These are phyloP conservation scores for Boletus subparvulus DNA, from an alignment of 768 basidiomycete species.

Conservation along the genomic window DNA sequence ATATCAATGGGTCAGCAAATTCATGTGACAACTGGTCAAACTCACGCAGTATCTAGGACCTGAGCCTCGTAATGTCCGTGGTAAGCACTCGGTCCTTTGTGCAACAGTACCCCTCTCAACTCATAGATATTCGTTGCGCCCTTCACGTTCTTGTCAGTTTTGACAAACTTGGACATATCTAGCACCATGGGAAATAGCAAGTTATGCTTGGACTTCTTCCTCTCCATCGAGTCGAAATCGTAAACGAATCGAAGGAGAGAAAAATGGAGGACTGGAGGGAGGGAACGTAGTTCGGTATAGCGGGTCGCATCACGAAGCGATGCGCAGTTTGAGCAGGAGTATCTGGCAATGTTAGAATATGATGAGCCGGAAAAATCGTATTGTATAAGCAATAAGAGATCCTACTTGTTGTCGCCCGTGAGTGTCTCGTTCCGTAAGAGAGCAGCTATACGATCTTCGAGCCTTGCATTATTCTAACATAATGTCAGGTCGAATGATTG, in stretches of 20 bases:
- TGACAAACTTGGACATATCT: slow-evolving; percentile 69
- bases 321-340: slow-evolving; percentile 75
- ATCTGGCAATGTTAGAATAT: slow-evolving; percentile 44
- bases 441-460: slow-evolving; percentile 71
- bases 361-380: not conserved
- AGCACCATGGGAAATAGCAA: slow-evolving; percentile 75
- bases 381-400: not conserved
- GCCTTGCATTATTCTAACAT: slow-evolving; percentile 60
- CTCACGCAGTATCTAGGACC: slow-evolving; percentile 70
- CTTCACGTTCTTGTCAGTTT: slow-evolving; percentile 24
- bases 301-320: slow-evolving; percentile 77
- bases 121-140: slow-evolving; percentile 59
- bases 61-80: slow-evolving; percentile 89
- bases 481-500: not conserved
- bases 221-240: slow-evolving; percentile 70
- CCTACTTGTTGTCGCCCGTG: slow-evolving; percentile 80
- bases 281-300: slow-evolving; percentile 61
- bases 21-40: slow-evolving; percentile 2
- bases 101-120: slow-evolving; percentile 79
- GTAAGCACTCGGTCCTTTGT: slow-evolving; percentile 91
- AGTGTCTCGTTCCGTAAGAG: slow-evolving; percentile 70
- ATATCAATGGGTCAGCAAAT: slow-evolving; percentile 3
- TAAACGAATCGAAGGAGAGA: slow-evolving; percentile 93
- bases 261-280: slow-evolving; percentile 90
- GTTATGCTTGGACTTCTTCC: slow-evolving; percentile 83